These are phyloP conservation scores for Cordia subcordata DNA, from an alignment of 257 asterid species.

Conservation along the genomic window DNA sequence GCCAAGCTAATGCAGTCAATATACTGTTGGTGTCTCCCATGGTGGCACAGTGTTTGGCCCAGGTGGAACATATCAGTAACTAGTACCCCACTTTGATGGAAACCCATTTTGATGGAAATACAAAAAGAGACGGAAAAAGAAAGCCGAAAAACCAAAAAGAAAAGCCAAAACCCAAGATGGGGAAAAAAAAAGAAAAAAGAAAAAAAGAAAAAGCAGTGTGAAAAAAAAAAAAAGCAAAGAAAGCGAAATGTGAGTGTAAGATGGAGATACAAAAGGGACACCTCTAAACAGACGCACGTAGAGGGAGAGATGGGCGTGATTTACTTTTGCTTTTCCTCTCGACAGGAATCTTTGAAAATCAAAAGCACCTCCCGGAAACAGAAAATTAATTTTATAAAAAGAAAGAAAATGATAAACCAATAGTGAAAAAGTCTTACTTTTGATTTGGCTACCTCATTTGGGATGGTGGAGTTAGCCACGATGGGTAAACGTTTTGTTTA, in stretches of 20 bases:
- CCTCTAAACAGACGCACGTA: no score
- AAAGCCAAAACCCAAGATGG: conserved; percentile 3
- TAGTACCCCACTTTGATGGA: conserved; percentile 19
- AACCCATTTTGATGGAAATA: conserved; percentile 26
- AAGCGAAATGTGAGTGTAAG: conserved; percentile 42
- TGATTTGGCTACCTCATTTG: conserved; percentile 12
- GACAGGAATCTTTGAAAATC: conserved; percentile 73
- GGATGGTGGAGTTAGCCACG: not conserved
- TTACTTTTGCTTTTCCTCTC: conserved; percentile 60
- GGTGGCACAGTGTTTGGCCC: conserved; percentile 27
- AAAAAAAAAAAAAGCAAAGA: conserved; percentile 34
- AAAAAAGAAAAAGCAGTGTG: conserved; percentile 12
- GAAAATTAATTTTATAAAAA: not conserved
- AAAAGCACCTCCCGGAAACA: conserved; percentile 19
- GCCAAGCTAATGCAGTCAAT: not conserved
- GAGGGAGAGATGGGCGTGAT: conserved; percentile 44
- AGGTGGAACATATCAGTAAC: conserved; percentile 11
- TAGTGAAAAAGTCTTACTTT: conserved; percentile 1
- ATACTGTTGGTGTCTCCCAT: conserved; percentile 7
- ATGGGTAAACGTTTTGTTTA: no score
- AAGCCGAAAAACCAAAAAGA: conserved; percentile 17
- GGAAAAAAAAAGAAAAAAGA: conserved; percentile 9
- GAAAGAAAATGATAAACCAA: not conserved
- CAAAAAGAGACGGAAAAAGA: conserved; percentile 27
- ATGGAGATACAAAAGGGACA: conserved; percentile 7